phyloP scores from a whole-genome alignment of 164 flowering plant genomes.

The Aristolochia californica region DNA sequence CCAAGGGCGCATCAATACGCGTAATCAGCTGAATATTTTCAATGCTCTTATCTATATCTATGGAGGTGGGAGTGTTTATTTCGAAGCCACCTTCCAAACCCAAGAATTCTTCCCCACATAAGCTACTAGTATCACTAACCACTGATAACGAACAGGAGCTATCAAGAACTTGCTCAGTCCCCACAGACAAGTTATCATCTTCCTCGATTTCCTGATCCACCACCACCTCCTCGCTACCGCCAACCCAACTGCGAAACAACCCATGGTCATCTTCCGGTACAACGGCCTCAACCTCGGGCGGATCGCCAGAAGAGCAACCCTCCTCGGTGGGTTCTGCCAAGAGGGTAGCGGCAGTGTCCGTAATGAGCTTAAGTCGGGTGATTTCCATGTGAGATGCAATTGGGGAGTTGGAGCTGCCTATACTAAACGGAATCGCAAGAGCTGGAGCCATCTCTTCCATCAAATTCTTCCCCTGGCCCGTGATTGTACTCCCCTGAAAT shows the following conservation, averaged over 20 bases:
- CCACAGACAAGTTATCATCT: conserved; percentile 48
- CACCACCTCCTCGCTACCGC: conserved; percentile 3
- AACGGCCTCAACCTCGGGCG: conserved; percentile 8
- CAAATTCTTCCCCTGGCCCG: conserved; percentile 14
- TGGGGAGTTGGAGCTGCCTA: conserved; percentile 21
- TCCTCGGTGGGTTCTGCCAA: conserved; percentile 22
- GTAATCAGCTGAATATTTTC: conserved; percentile 28
- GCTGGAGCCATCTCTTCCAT: conserved; percentile 51
- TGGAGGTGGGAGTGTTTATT: conserved; percentile 21
- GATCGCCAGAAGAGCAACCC: conserved; percentile 6
- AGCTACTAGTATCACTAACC: conserved; percentile 57
- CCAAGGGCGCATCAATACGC: conserved; percentile 14
- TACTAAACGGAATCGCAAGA: conserved; percentile 36
- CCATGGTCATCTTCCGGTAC: conserved; percentile 23
- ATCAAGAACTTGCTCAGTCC: conserved; percentile 41
- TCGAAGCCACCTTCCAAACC: conserved; percentile 29
- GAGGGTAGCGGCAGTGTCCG: conserved; percentile 26
- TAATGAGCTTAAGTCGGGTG: conserved; percentile 31
- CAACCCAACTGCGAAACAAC: conserved; percentile 18
- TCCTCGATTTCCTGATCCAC: conserved; percentile 42
- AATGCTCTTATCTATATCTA: conserved; percentile 31
- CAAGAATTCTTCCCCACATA: conserved; percentile 54
- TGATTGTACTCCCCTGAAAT: conserved; percentile 10
- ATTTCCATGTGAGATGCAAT: conserved; percentile 24
- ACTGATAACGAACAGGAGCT: conserved; percentile 53